Evolutionary conservation across 495 filamentous ascomycete genomes (phyloP), one percentile per base, ranked within the genome.

Genomic region (Immersiella caudata): DNA sequence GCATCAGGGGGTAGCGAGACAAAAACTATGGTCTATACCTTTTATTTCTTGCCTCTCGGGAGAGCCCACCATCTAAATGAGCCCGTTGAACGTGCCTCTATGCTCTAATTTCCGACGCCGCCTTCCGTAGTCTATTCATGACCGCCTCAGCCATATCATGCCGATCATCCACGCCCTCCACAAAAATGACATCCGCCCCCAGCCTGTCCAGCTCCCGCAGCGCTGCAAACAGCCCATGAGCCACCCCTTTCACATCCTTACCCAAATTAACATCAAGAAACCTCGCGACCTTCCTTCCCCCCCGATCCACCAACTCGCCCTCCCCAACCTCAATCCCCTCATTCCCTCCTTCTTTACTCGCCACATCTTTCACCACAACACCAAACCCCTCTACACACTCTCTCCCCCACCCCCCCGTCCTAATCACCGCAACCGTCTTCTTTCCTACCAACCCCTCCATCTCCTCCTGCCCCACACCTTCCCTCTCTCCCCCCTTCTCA

Each of bases 61-160:
- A 55, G 52, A 11, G n/a, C n/a, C 21, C 57, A 6, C 49, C 60
- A 60, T 69, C 64, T 72, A 60, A 36, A 14, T 46, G 40, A 6
- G 52, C 24, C 52, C 6, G 26, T 26, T n/a, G 27, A 18, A 27
- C 49, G 36, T 22, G 22, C 59, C 70, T 74, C 75, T 82, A 84
- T 64, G 72, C 67, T 68, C 74, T 80, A 71, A 82, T 89, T 75
- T 76, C 79, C 56, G 82, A 82, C 20, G 95, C 93, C 36, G 94
- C 94, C 80, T 98, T 98, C 57, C 95, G 82, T 8, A 98, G 79
- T 69, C 94, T 83, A 74, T 99, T 99, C 96, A 99, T 98, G 54
- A 99, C 88, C 9, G 95, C 96, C 20, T 93, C 91, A n/a, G 93
- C 92, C 64, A 94, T 87, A 73, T 92, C 90, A 46, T 89, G 89